A percentile compares a stretch with the other conserved stretches of the same genome.
These are phyloP conservation scores for Fusarium coicis DNA, from an alignment of 2,329 filamentous ascomycete species.

Conservation along the genomic window DNA sequence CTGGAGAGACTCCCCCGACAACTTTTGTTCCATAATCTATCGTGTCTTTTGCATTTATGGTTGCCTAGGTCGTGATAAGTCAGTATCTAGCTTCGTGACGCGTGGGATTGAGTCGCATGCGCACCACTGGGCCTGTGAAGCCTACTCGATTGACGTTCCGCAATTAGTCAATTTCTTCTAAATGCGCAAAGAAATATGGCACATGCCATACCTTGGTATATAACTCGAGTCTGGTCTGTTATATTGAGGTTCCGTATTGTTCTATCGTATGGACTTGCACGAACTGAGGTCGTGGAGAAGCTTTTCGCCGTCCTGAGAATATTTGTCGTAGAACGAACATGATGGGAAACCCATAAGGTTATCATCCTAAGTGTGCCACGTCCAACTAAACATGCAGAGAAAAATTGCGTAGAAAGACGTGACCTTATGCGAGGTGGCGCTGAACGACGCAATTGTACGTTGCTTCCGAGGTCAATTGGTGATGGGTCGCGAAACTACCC, in stretches of 20 bases:
- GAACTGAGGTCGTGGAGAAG: background rate
- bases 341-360: background rate
- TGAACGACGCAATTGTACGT: background rate
- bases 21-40: conserved; percentile 53
- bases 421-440: background rate
- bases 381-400: background rate
- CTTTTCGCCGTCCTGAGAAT: background rate
- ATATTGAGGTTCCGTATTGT: conserved; percentile 48
- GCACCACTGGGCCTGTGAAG: conserved; percentile 53
- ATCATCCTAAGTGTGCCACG: background rate
- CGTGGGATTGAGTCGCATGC: background rate
- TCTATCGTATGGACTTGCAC: conserved; percentile 34
- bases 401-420: too few relatives aligned
- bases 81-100: background rate
- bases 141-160: conserved; percentile 33
- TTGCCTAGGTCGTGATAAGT: conserved; percentile 44
- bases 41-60: conserved; percentile 51
- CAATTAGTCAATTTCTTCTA: background rate
- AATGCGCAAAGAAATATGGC: background rate
- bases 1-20: conserved; percentile 53
- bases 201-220: conserved; percentile 48
- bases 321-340: background rate
- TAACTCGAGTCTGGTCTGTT: conserved; percentile 45
- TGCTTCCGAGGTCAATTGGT: background rate
- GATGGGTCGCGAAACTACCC: background rate